Evolutionary conservation across 2,329 filamentous ascomycete genomes (phyloP).

Genomic region (Aureobasidium sp.): DNA sequence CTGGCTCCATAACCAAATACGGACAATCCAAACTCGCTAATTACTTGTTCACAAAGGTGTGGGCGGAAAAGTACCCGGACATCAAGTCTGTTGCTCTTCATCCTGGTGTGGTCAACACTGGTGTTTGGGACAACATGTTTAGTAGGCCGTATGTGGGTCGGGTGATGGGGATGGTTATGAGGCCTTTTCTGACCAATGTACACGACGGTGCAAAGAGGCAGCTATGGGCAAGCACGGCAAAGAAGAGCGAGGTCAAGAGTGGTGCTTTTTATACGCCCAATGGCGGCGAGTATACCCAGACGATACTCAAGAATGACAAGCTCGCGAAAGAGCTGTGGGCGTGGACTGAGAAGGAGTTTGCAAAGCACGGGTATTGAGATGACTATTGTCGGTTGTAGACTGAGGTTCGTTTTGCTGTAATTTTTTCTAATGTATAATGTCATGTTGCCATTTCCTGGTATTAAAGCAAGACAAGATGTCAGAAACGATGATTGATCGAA

Average conservation of each 20-base stretch:
- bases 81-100: conserved; percentile 35
- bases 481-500: too few species aligned
- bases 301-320: conserved; percentile 26
- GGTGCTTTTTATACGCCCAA: conserved; percentile 36
- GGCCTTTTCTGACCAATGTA: conserved; percentile 18
- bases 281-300: conserved; percentile 24
- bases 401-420: too few species aligned
- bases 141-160: conserved; percentile 17
- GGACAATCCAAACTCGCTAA: conserved; percentile 46
- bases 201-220: conserved; percentile 24
- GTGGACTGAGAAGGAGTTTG: conserved; percentile 25
- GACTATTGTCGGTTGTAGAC: too few species aligned
- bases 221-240: conserved; percentile 24
- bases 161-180: not conserved
- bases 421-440: too few species aligned
- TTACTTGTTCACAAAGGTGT: conserved; percentile 36
- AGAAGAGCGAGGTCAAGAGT: conserved; percentile 18
- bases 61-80: conserved; percentile 34
- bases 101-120: conserved; percentile 37
- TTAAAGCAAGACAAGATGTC: too few species aligned
- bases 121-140: conserved; percentile 25
- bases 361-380: not conserved
- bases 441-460: too few species aligned
- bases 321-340: conserved; percentile 31
- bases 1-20: conserved; percentile 31